A percentile compares a stretch with the other conserved stretches of the same genome.
phyloP scores from a whole-genome alignment of 176 grass and related monocot species.

The Puccinellia tenuiflora region DNA sequence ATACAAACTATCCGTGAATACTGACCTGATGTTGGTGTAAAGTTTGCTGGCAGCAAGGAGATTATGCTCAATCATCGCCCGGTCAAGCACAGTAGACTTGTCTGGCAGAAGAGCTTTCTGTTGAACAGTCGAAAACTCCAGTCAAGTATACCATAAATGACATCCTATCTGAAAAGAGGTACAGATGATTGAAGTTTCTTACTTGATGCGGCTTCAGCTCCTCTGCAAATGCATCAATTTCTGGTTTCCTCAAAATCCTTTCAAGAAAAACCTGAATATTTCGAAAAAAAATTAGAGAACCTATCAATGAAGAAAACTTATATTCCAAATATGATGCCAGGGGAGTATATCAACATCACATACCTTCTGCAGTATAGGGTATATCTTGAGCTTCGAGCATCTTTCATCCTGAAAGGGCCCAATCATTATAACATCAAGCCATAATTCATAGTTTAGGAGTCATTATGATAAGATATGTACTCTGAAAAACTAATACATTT shows the following conservation, averaged over 20 bases:
- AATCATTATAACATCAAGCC: not conserved
- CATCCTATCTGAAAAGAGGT: not conserved
- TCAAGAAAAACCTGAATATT: constrained; percentile 89
- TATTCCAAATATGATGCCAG: not conserved
- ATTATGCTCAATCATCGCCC: constrained; percentile 99
- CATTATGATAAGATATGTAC: not conserved
- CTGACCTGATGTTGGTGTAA: constrained; percentile 97
- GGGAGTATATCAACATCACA: not conserved
- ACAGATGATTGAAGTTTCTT: not conserved
- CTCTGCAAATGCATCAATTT: constrained; percentile 97
- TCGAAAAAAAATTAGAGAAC: not conserved
- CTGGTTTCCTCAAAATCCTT: constrained; percentile 98
- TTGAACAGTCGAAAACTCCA: constrained; percentile 20
- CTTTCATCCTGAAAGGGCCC: constrained; percentile 81
- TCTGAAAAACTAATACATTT: not conserved
- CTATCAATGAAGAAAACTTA: not conserved
- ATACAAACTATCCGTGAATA: not conserved
- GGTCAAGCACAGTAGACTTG: constrained; percentile 90
- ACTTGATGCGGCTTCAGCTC: constrained; percentile 95
- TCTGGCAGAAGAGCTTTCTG: constrained; percentile 98
- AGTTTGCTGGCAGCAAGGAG: constrained; percentile 94
- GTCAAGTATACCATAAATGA: not conserved
- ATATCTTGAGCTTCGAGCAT: constrained; percentile 98
- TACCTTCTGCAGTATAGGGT: constrained; percentile 97
- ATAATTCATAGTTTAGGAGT: not conserved